Conservation (phyloP, 805 yeast genomes). For the Kazachstania viticola region DNA sequence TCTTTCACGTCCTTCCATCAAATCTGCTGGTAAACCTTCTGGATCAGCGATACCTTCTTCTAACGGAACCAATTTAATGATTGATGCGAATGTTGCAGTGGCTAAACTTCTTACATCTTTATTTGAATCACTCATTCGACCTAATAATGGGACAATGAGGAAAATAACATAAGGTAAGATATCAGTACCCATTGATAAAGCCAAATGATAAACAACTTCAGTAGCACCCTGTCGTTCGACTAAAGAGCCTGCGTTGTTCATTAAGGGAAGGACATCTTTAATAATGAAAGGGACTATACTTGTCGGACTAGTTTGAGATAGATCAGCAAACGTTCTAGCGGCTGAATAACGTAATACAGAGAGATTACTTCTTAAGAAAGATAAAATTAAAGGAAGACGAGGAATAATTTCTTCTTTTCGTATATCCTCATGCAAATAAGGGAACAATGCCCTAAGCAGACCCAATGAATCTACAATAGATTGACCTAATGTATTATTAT, state of each 20-base stretch:
- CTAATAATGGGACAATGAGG: constrained; percentile 89
- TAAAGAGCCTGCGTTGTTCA: constrained; percentile 61
- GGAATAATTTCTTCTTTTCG: constrained; percentile 37
- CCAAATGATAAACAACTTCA: constrained; percentile 79
- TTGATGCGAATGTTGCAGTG: constrained; percentile 92
- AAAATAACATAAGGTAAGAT: constrained; percentile 92
- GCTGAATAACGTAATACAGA: constrained; percentile 85
- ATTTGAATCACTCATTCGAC: constrained; percentile 95
- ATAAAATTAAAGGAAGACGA: constrained; percentile 39
- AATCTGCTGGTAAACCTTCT: constrained; percentile 71
- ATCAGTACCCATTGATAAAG: constrained; percentile 74
- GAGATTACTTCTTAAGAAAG: constrained; percentile 51
- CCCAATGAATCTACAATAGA: constrained; percentile 79
- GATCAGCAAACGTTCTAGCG: constrained; percentile 76
- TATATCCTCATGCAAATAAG: constrained; percentile 41
- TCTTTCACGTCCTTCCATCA: constrained; percentile 79
- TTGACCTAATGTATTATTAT: constrained; percentile 49
- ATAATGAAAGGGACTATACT: constrained; percentile 69
- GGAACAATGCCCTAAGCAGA: constrained; percentile 60
- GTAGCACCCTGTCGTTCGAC: constrained; percentile 85
- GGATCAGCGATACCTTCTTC: constrained; percentile 98
- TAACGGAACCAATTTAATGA: constrained; percentile 87
- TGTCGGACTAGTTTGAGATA: constrained; percentile 59
- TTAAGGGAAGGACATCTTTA: constrained; percentile 64
- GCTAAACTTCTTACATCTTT: constrained; percentile 80